Percentiles rank a stretch among this genome's conserved stretches.
Evolutionary conservation across 108 stramenopile genomes (phyloP).

Genomic region (Pseudonitzschia delicatissima): DNA sequence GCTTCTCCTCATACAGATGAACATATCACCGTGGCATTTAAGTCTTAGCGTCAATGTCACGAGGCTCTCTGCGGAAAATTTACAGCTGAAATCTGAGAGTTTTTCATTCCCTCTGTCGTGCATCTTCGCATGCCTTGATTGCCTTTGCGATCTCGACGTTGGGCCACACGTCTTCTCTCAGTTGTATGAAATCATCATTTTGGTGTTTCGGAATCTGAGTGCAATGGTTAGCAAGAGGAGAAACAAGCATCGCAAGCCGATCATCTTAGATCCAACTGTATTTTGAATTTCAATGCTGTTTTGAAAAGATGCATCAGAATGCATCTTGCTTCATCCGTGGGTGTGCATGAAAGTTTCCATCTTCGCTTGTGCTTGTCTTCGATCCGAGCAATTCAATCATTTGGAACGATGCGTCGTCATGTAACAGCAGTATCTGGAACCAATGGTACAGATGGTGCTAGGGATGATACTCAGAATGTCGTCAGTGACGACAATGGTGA

Average conservation of each 20-base stretch:
- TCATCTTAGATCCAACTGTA: background rate
- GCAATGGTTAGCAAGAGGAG: background rate
- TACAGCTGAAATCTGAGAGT: background rate
- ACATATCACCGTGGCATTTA: slow-evolving; percentile 19
- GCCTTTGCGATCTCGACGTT: slow-evolving; percentile 9
- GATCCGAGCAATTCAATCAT: slow-evolving; percentile 8
- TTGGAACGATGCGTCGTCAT: background rate
- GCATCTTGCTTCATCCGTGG: background rate
- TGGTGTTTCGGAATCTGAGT: slow-evolving; percentile 16
- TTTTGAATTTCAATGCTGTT: slow-evolving; percentile 6
- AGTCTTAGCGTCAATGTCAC: slow-evolving; percentile 5
- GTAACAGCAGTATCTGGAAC: background rate
- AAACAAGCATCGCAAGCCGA: background rate
- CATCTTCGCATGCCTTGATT: slow-evolving; percentile 29
- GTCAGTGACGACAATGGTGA: background rate
- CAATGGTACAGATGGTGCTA: background rate
- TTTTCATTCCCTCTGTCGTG: slow-evolving; percentile 18
- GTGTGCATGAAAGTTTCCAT: background rate
- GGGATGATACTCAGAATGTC: background rate
- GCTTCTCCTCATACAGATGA: slow-evolving; percentile 15
- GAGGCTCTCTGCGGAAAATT: background rate
- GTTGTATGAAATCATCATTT: slow-evolving; percentile 15
- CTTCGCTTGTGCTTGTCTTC: slow-evolving; percentile 12
- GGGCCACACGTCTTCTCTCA: slow-evolving; percentile 6
- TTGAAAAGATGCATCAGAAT: slow-evolving; percentile 11